Conservation (phyloP, 345 rosid genomes). For the Lepidium africanum region DNA sequence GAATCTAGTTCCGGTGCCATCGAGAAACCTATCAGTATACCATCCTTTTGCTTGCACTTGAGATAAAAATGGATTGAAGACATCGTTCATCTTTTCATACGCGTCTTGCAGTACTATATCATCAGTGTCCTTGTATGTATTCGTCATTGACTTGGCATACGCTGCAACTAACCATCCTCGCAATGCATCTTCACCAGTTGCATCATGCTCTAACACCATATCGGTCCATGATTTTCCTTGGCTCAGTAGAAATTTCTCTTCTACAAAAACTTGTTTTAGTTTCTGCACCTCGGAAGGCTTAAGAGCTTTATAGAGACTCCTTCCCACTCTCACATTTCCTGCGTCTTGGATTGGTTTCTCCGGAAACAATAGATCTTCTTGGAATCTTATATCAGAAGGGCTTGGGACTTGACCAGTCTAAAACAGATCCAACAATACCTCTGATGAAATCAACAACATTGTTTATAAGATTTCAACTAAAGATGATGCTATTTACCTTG, state of each 20-base stretch:
- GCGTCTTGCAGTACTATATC: conserved; percentile 44
- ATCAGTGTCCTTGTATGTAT: conserved; percentile 27
- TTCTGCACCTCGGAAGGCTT: conserved; percentile 61
- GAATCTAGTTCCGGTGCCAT: conserved; percentile 74
- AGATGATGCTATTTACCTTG: conserved; percentile 41
- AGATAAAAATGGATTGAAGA: conserved; percentile 44
- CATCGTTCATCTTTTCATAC: conserved; percentile 49
- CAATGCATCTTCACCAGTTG: conserved; percentile 81
- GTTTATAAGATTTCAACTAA: background rate
- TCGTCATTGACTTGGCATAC: conserved; percentile 41
- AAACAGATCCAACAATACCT: conserved; percentile 1
- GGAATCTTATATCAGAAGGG: conserved; percentile 75
- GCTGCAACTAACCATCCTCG: conserved; percentile 98
- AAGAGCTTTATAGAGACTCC: conserved; percentile 48
- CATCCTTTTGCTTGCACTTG: conserved; percentile 81
- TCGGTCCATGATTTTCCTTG: conserved; percentile 49
- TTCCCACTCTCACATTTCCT: conserved; percentile 80
- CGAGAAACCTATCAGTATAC: conserved; percentile 85
- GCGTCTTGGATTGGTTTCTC: conserved; percentile 73
- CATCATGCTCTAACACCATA: conserved; percentile 73
- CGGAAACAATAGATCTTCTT: conserved; percentile 74
- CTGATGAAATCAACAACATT: conserved; percentile 3
- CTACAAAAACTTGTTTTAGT: conserved; percentile 53
- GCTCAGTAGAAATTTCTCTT: conserved; percentile 65
- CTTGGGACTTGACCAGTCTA: conserved; percentile 75